These are phyloP conservation scores for Phaffia tasmanica DNA, from an alignment of 768 basidiomycete species.

Conservation along the genomic window DNA sequence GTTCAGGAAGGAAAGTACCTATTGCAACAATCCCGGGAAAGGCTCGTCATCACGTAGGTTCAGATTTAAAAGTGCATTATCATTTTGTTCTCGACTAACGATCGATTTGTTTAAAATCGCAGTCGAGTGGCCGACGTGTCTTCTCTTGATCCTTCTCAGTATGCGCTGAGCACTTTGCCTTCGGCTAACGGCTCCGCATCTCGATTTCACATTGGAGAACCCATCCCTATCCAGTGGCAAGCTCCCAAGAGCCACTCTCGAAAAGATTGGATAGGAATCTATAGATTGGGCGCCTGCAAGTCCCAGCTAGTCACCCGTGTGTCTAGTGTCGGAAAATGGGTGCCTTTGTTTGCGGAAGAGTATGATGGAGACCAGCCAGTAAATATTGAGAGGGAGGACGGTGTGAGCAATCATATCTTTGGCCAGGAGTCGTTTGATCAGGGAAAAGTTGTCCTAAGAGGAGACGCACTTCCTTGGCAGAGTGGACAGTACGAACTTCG, in stretches of 20 bases:
- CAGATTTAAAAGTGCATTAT: background rate
- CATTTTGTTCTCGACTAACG: constrained; percentile 4
- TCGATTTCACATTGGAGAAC: constrained; percentile 81
- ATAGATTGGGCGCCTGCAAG: constrained; percentile 71
- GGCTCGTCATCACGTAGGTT: constrained; percentile 79
- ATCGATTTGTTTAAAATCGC: constrained; percentile 17
- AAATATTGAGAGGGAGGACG: constrained; percentile 11
- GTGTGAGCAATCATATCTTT: background rate
- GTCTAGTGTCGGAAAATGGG: constrained; percentile 81
- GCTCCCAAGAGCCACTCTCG: constrained; percentile 77
- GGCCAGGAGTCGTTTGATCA: constrained; percentile 9
- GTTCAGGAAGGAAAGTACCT: constrained; percentile 86
- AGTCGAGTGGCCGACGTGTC: constrained; percentile 75
- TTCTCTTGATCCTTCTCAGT: constrained; percentile 66
- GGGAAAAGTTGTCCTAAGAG: constrained; percentile 64
- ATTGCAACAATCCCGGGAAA: constrained; percentile 79
- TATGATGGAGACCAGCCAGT: constrained; percentile 79
- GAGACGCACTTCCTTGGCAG: constrained; percentile 72
- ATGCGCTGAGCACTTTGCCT: constrained; percentile 54
- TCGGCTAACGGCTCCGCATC: constrained; percentile 35
- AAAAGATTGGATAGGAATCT: constrained; percentile 92
- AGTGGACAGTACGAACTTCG: constrained; percentile 74
- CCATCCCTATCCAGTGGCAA: constrained; percentile 73
- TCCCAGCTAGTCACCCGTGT: constrained; percentile 70
- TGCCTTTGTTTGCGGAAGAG: constrained; percentile 78